Conservation (phyloP, 2,329 filamentous ascomycete genomes). For the Scedosporium apiospermum region DNA sequence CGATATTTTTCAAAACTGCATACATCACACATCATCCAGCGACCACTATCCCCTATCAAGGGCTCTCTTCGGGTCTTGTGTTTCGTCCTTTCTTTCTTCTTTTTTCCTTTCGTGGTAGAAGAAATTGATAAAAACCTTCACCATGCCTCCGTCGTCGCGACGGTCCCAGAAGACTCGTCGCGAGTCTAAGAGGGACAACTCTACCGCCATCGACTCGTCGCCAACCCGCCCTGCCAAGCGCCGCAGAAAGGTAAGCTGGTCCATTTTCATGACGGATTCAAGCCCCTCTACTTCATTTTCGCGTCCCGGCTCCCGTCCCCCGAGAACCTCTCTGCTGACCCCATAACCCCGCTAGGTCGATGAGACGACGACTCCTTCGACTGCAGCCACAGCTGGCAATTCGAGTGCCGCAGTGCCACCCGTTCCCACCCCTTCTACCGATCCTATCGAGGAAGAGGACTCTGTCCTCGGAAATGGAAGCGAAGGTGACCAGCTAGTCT, state of each 20-base stretch:
- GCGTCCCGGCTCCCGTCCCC: conserved; percentile 8
- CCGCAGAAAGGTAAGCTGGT: conserved; percentile 45
- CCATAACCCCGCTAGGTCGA: conserved; percentile 21
- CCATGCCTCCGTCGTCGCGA: conserved; percentile 5
- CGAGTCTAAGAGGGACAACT: conserved; percentile 20
- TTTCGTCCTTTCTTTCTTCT: background rate
- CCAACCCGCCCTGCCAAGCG: conserved; percentile 55
- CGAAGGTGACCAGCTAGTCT: conserved; percentile 47
- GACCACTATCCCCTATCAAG: background rate
- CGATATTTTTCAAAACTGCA: background rate
- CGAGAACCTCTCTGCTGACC: conserved; percentile 4
- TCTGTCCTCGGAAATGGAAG: conserved; percentile 29
- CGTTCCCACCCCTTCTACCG: conserved; percentile 15
- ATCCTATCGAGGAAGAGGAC: conserved; percentile 34
- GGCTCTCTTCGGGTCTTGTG: background rate
- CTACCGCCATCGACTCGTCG: conserved; percentile 40
- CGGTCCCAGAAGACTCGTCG: conserved; percentile 6
- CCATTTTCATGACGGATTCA: background rate
- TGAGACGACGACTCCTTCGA: conserved; percentile 11
- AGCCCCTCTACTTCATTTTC: background rate
- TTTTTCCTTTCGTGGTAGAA: background rate
- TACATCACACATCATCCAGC: background rate
- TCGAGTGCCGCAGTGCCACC: conserved; percentile 18
- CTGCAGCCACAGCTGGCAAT: background rate
- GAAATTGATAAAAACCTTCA: background rate